A percentile compares a stretch with the other conserved stretches of the same genome.
phyloP scores from a whole-genome alignment of 2,329 filamentous ascomycete genomes.

The Monosporascus sp. region DNA sequence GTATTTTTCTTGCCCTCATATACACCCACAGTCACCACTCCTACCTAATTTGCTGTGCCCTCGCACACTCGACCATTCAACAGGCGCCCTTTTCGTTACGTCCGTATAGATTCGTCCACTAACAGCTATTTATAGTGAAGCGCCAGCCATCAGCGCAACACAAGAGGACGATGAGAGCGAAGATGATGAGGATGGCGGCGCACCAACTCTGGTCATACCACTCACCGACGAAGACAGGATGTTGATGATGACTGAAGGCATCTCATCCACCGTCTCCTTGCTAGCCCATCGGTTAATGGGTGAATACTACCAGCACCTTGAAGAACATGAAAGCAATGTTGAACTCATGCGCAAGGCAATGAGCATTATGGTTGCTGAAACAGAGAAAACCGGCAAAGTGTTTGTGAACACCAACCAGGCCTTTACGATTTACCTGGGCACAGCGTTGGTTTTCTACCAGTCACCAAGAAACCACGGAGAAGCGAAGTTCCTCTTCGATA shows the following conservation, averaged over 20 bases:
- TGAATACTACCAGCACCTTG: conserved; percentile 77
- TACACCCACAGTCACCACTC: background rate
- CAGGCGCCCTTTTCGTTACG: no score
- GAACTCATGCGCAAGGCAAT: conserved; percentile 75
- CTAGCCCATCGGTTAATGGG: conserved; percentile 79
- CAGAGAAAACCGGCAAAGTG: conserved; percentile 60
- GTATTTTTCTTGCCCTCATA: background rate
- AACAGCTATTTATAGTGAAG: conserved; percentile 3
- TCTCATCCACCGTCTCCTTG: conserved; percentile 63
- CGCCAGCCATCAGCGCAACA: conserved; percentile 13
- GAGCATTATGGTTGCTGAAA: conserved; percentile 54
- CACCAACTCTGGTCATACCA: conserved; percentile 49
- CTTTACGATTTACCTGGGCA: conserved; percentile 72
- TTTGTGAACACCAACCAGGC: conserved; percentile 70
- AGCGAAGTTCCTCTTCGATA: conserved; percentile 80
- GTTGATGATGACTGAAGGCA: conserved; percentile 73
- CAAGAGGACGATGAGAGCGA: conserved; percentile 44
- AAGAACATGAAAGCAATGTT: conserved; percentile 78
- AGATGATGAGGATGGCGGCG: conserved; percentile 53
- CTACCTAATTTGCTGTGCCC: no score
- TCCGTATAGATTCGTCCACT: background rate
- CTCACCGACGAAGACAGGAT: conserved; percentile 74
- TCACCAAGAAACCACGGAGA: conserved; percentile 85
- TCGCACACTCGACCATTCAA: no score
- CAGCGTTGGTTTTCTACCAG: conserved; percentile 86